Evolutionary conservation across 2,329 filamentous ascomycete species (phyloP), one percentile per base, ranked within the genome.

Genomic region (Aspergillus caelatus): DNA sequence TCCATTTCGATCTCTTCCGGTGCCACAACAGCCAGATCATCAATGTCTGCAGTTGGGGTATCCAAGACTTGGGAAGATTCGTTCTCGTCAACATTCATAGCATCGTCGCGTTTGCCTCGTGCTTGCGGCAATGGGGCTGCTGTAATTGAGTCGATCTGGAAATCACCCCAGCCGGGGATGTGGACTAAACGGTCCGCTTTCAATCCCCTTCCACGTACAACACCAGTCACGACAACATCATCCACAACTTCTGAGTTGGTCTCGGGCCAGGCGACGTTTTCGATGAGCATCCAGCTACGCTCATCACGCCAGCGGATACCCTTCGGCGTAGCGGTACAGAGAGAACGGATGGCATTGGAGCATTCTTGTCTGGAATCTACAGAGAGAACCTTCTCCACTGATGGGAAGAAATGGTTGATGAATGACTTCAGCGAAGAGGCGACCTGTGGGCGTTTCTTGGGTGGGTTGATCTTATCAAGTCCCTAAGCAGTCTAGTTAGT

Each of bases 221-320:
- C 87, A 69, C 95, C 95, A 0, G 92, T 96, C 48, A 99, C 75
- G 9, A 94, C 81, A 10, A 92, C 91, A 48, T 88, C 82, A n/a
- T 81, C 80, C 32, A 76, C 74, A 10, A 73, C 68, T 39, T 75
- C 73, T 26, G 75, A 70, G 12, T 84, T 84, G 5, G 80, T 83
- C 32, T 86, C 83, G 12, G 87, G 85, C 85, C 93, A 96, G 69
- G 86, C 81, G 59, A 97, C 83, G 32, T 94, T 86, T 68, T 99
- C 95, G 5, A 94, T 88, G 62, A 97, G 81, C 90, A 99, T 92
- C 92, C 95, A 99, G 71, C 93, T 96, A 70, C 95, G 87, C 68
- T 97, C 93, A 58, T 99, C 95, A 71, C 95, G 88, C 95, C 95
- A 99, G 67, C 90, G 84, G n/a, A 99, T 87, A 0, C 95, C 95